Conservation (phyloP, 306 rosid species). For the Quercus suber region DNA sequence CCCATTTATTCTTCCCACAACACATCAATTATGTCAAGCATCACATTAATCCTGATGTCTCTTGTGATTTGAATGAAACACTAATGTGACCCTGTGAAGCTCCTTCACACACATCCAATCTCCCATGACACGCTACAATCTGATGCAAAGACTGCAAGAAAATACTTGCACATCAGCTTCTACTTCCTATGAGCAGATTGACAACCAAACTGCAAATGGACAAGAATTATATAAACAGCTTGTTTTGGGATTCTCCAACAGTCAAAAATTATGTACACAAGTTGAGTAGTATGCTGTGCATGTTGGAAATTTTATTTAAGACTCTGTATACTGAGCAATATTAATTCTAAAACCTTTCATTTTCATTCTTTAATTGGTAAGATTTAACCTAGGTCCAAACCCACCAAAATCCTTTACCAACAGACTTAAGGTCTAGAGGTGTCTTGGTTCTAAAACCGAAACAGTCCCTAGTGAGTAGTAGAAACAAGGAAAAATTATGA, state of each 20-base stretch:
- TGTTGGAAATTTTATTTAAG: not conserved
- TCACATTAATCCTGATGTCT: not conserved
- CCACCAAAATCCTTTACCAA: not conserved
- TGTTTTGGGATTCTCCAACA: not conserved
- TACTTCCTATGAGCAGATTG: not conserved
- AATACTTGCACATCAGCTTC: not conserved
- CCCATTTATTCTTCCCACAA: not conserved
- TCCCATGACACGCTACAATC: not conserved
- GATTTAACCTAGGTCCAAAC: not conserved
- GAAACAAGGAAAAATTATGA: not conserved
- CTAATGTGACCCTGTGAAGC: not conserved
- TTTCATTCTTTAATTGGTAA: not conserved
- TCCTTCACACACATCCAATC: not conserved
- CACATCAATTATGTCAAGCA: not conserved
- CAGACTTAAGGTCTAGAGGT: not conserved
- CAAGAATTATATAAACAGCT: not conserved
- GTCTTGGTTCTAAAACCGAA: not conserved
- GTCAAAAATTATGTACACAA: not conserved
- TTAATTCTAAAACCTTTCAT: not conserved
- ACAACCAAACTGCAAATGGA: not conserved
- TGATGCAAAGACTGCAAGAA: not conserved
- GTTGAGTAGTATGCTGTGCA: not conserved
- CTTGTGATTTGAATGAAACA: not conserved
- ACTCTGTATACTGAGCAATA: not conserved
- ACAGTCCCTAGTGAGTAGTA: not conserved